Percentiles rank a stretch among this genome's conserved stretches.
Conservation (phyloP, 495 filamentous ascomycete species). For the Aspergillus steynii region DNA sequence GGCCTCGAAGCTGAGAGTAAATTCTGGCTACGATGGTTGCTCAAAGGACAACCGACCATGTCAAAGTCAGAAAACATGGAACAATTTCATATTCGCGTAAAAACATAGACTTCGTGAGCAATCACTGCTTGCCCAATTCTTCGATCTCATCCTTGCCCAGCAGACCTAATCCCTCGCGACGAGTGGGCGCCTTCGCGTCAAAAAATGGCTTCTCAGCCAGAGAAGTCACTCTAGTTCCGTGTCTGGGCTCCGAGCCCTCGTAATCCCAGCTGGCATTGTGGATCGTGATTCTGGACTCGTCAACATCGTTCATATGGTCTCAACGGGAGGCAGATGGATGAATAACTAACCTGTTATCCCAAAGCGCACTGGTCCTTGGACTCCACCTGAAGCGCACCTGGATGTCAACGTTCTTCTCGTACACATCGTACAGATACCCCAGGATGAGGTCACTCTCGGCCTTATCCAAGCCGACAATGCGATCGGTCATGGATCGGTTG, state of each 20-base stretch:
- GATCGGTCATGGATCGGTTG: constrained; percentile 63
- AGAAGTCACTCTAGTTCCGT: constrained; percentile 64
- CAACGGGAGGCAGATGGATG: background rate
- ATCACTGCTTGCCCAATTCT: constrained; percentile 16
- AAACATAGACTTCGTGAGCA: background rate
- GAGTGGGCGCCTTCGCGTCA: constrained; percentile 56
- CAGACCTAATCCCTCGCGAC: constrained; percentile 59
- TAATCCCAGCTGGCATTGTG: constrained; percentile 71
- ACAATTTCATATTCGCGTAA: background rate
- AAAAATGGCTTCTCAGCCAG: constrained; percentile 69
- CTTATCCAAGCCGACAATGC: constrained; percentile 65
- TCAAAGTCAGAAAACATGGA: background rate
- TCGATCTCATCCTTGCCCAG: constrained; percentile 32
- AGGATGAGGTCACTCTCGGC: constrained; percentile 68
- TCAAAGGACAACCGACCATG: background rate
- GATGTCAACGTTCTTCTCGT: constrained; percentile 66
- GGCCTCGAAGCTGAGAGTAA: too few relatives aligned
- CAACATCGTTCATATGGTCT: background rate
- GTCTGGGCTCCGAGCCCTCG: constrained; percentile 59
- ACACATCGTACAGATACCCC: constrained; percentile 64
- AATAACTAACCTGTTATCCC: constrained; percentile 60
- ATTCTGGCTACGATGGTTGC: background rate
- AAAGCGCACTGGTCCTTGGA: constrained; percentile 58
- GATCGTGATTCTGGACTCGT: constrained; percentile 57
- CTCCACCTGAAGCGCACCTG: constrained; percentile 69